Percentiles rank a stretch among this genome's conserved stretches.
Conservation (phyloP, 306 rosid genomes). For the Bauhinia variegata region DNA sequence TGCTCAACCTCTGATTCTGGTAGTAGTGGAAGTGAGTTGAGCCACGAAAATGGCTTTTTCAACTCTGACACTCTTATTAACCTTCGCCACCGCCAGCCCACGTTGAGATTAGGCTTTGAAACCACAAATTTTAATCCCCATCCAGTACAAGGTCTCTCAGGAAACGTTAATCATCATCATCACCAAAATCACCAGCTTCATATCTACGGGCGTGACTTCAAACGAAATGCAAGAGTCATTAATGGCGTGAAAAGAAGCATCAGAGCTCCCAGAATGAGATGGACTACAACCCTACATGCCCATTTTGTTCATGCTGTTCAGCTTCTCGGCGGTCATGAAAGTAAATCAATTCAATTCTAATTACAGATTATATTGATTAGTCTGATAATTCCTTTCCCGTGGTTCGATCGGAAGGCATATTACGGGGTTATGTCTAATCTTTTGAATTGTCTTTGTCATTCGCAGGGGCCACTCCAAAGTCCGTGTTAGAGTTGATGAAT, state of each 20-base stretch:
- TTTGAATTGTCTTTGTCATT: conserved; percentile 7
- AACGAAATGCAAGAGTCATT: conserved; percentile 51
- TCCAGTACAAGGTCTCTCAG: conserved; percentile 31
- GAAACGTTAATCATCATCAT: conserved; percentile 28
- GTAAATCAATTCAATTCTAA: conserved; percentile 45
- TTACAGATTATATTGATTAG: neutral
- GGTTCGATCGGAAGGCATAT: no score
- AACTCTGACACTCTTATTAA: conserved; percentile 14
- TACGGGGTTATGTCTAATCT: conserved; percentile 21
- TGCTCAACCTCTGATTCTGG: conserved; percentile 71
- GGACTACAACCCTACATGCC: conserved; percentile 94
- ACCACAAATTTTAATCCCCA: conserved; percentile 32
- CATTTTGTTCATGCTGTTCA: conserved; percentile 91
- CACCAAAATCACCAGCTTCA: conserved; percentile 50
- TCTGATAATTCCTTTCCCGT: conserved; percentile 6
- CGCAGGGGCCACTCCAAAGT: conserved; percentile 92
- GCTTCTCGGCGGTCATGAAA: conserved; percentile 95
- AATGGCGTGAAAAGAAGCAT: conserved; percentile 60
- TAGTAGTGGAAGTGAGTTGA: conserved; percentile 75
- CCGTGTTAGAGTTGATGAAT: conserved; percentile 91
- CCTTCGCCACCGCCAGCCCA: conserved; percentile 44
- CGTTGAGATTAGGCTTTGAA: conserved; percentile 61
- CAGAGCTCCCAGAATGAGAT: conserved; percentile 95
- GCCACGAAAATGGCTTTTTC: conserved; percentile 59
- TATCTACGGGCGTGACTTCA: conserved; percentile 66